phyloP scores from a whole-genome alignment of 495 filamentous ascomycete species.

The Xeromyces bisporus region DNA sequence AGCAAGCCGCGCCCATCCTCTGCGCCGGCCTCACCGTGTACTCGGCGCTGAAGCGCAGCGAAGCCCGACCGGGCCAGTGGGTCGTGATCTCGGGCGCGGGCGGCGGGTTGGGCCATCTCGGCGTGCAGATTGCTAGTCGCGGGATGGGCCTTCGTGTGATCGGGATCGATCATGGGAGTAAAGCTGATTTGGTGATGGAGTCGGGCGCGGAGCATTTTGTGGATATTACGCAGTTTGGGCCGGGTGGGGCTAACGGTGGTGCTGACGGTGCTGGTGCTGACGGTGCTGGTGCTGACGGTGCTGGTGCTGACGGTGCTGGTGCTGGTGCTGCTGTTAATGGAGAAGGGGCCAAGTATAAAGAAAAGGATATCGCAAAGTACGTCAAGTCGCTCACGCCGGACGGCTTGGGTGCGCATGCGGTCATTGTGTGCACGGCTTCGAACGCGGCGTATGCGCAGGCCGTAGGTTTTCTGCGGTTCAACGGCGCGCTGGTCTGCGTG shows the following conservation, averaged over 20 bases:
- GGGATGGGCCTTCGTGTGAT: slow-evolving; percentile 54
- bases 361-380: slow-evolving; percentile 37
- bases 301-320: too few relatives aligned
- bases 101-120: slow-evolving; percentile 51
- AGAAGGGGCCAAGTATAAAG: too few relatives aligned
- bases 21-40: slow-evolving; percentile 46
- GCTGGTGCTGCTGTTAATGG: too few relatives aligned
- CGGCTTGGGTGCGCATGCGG: slow-evolving; percentile 47
- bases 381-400: slow-evolving; percentile 36
- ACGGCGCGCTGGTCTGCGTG: slow-evolving; percentile 47
- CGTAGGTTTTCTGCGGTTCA: slow-evolving; percentile 41
- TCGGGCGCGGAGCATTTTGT: slow-evolving; percentile 55
- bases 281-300: too few relatives aligned
- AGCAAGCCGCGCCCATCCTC: slow-evolving; percentile 46
- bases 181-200: slow-evolving; percentile 38
- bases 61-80: slow-evolving; percentile 42
- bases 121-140: slow-evolving; percentile 40
- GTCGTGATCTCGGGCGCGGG: slow-evolving; percentile 52
- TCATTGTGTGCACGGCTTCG: slow-evolving; percentile 44
- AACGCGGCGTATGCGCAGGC: slow-evolving; percentile 49
- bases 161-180: slow-evolving; percentile 48
- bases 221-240: slow-evolving; percentile 42
- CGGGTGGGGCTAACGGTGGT: slow-evolving; percentile 26
- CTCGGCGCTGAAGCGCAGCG: slow-evolving; percentile 38
- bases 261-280: too few relatives aligned